Conservation (phyloP, 225 moss, liverwort and hornwort species). For the Physcomitrium patens region DNA sequence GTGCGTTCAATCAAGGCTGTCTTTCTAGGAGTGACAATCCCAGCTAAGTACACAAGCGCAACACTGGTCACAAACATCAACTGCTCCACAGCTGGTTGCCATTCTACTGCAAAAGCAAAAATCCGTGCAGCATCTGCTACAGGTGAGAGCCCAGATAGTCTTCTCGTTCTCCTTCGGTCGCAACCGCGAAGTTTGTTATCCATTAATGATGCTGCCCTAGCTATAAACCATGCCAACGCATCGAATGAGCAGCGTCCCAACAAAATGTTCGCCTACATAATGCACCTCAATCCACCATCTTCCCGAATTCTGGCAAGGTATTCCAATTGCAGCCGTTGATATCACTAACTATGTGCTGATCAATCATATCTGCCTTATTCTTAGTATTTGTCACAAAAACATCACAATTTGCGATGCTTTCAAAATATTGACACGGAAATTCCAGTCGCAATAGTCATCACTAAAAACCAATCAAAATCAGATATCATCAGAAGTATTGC, state of each 20-base stretch:
- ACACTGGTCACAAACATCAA: slow-evolving; percentile 62
- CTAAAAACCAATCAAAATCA: too few species aligned
- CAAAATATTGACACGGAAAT: too few species aligned
- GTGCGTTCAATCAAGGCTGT: slow-evolving; percentile 22
- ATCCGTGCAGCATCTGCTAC: slow-evolving; percentile 47
- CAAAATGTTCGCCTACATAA: slow-evolving; percentile 18
- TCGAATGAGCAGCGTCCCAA: slow-evolving; percentile 16
- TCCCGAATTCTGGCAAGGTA: slow-evolving; percentile 10
- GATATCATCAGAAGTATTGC: too few species aligned
- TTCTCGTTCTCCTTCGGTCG: slow-evolving; percentile 36
- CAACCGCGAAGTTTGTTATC: slow-evolving; percentile 17
- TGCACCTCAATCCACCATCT: not conserved
- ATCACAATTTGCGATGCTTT: too few species aligned
- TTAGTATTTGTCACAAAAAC: too few species aligned
- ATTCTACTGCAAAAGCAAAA: slow-evolving; percentile 51
- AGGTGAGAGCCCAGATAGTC: slow-evolving; percentile 32
- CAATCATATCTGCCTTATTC: too few species aligned
- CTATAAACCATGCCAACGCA: slow-evolving; percentile 26
- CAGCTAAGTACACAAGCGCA: slow-evolving; percentile 62
- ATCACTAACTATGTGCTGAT: slow-evolving; percentile 7
- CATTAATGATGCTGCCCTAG: slow-evolving; percentile 30
- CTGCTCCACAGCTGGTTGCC: slow-evolving; percentile 63
- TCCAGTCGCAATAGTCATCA: too few species aligned
- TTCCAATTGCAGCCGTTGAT: slow-evolving; percentile 17
- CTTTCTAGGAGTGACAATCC: slow-evolving; percentile 55